These are phyloP conservation scores for Suillus americanus DNA, from an alignment of 768 basidiomycete genomes.

Conservation along the genomic window DNA sequence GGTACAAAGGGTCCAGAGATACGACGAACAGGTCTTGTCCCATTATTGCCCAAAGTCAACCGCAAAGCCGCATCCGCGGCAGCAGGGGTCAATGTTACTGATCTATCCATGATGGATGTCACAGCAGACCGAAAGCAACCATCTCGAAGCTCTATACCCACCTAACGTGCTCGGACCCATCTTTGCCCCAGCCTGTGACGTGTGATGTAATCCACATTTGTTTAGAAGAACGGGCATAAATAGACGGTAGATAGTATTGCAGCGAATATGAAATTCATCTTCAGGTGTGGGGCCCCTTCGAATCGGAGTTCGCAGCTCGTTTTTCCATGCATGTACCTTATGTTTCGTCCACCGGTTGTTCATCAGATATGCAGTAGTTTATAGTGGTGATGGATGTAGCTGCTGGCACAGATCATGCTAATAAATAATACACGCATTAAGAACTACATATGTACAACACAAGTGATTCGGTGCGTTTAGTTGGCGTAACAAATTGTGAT, in stretches of 20 bases:
- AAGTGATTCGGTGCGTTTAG: neutral
- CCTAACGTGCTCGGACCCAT: neutral
- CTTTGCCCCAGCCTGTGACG: neutral
- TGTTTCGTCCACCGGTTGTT: neutral
- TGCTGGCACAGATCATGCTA: no score
- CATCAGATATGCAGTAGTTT: neutral
- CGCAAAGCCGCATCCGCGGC: neutral
- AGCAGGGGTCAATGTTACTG: neutral
- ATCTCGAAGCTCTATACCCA: neutral
- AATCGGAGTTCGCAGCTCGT: no score
- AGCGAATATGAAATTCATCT: neutral
- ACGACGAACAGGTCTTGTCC: conserved; percentile 17
- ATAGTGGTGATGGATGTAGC: neutral
- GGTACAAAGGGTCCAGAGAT: conserved; percentile 26
- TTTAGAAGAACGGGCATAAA: neutral
- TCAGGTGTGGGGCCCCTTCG: neutral
- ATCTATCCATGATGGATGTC: neutral
- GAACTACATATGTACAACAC: neutral
- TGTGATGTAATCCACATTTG: neutral
- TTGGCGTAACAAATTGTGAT: neutral
- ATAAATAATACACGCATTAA: no score
- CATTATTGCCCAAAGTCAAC: conserved; percentile 4
- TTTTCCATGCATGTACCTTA: neutral
- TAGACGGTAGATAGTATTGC: neutral
- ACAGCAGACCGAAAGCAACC: neutral